Percentiles rank a stretch among this genome's conserved stretches.
phyloP scores from a whole-genome alignment of 768 basidiomycete species.

The Boletus rufocinnamomeus region DNA sequence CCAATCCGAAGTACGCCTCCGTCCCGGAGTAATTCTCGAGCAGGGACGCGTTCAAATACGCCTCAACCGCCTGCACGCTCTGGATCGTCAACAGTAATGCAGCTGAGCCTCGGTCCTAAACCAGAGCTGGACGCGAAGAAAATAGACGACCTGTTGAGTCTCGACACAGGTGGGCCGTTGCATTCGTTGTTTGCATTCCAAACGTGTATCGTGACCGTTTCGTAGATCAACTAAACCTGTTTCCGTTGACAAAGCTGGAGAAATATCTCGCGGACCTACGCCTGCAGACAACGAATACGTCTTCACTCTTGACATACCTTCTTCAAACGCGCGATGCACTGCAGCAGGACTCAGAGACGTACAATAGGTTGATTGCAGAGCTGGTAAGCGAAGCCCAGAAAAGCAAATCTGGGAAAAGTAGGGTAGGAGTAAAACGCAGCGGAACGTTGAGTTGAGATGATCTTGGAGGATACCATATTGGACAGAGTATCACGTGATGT shows the following conservation, averaged over 20 bases:
- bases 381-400: constrained; percentile 92
- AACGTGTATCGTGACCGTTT: constrained; percentile 8
- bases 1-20: constrained; percentile 30
- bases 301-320: constrained; percentile 74
- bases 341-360: constrained; percentile 87
- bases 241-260: constrained; percentile 69
- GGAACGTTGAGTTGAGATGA: constrained; percentile 42
- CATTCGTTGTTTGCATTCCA: neutral
- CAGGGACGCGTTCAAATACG: constrained; percentile 48
- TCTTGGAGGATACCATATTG: neutral
- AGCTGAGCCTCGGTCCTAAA: constrained; percentile 67
- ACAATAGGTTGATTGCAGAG: constrained; percentile 89
- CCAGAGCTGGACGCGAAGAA: constrained; percentile 71
- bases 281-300: constrained; percentile 71
- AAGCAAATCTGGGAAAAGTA: constrained; percentile 65
- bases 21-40: constrained; percentile 49
- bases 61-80: constrained; percentile 44
- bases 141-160: constrained; percentile 64
- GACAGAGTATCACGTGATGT: constrained; percentile 19
- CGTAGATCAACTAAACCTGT: constrained; percentile 69
- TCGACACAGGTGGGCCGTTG: constrained; percentile 61
- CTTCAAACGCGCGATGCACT: constrained; percentile 79
- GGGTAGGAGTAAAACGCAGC: constrained; percentile 48
- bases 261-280: constrained; percentile 67
- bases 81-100: constrained; percentile 33